Percentiles rank a stretch among this genome's conserved stretches.
These are phyloP conservation scores for Vicia faba DNA, from an alignment of 306 rosid species.

Conservation along the genomic window DNA sequence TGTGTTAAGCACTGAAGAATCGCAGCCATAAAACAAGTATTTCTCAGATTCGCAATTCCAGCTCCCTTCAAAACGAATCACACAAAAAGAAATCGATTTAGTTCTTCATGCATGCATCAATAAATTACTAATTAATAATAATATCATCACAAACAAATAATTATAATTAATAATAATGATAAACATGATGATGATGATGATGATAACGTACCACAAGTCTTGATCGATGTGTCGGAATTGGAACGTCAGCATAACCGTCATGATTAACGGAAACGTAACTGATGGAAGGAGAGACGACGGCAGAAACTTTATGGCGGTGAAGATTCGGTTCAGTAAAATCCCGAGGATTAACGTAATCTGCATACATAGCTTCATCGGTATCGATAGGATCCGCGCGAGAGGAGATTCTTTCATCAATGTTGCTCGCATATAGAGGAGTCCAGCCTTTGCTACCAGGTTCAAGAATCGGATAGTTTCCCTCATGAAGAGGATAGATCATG, in stretches of 20 bases:
- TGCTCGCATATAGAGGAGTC: not conserved
- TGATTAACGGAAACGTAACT: no score
- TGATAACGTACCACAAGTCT: not conserved
- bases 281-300: no score
- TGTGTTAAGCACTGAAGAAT: slow-evolving; percentile 76
- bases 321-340: not conserved
- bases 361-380: not conserved
- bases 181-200: not conserved
- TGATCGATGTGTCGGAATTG: not conserved
- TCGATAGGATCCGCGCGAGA: not conserved
- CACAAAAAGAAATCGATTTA: not conserved
- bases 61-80: slow-evolving; percentile 55
- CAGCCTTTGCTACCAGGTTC: not conserved
- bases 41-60: slow-evolving; percentile 63
- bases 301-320: not conserved
- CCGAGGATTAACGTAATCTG: not conserved
- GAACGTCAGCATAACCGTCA: no score
- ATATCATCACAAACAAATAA: not conserved
- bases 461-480: not conserved
- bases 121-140: not conserved
- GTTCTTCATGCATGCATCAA: not conserved
- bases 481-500: not conserved
- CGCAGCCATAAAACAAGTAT: slow-evolving; percentile 66
- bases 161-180: not conserved
- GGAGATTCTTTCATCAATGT: not conserved